These are phyloP conservation scores for Tulasnella sp. DNA, from an alignment of 768 basidiomycete species.

Conservation along the genomic window DNA sequence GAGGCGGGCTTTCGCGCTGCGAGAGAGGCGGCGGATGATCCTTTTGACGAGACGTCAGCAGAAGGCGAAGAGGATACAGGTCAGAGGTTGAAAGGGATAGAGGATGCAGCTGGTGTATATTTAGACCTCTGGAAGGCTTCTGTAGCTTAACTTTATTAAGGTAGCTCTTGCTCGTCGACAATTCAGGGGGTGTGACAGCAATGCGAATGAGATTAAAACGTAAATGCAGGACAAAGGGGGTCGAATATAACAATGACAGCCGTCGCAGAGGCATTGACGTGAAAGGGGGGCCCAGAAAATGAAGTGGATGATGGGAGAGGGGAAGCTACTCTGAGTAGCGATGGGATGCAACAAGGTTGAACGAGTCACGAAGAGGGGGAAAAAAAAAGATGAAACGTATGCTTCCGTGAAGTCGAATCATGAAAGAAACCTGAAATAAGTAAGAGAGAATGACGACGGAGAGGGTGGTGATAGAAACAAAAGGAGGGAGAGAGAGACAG, in stretches of 20 bases:
- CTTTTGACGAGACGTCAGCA: background rate
- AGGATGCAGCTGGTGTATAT: constrained; percentile 1
- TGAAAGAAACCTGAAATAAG: constrained; percentile 11
- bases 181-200: background rate
- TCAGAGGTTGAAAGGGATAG: background rate
- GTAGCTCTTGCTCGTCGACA: background rate
- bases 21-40: background rate
- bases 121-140: background rate
- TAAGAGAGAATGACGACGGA: background rate
- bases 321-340: background rate
- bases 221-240: constrained; percentile 4
- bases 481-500: background rate
- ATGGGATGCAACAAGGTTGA: constrained; percentile 9
- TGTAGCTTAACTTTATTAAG: background rate
- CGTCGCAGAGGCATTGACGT: constrained; percentile 5
- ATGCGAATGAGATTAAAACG: constrained; percentile 9
- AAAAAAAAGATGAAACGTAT: background rate
- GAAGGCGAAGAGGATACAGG: background rate
- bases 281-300: background rate
- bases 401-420: constrained; percentile 11
- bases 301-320: background rate
- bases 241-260: constrained; percentile 9
- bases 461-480: background rate
- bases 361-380: background rate
- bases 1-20: background rate